Base-by-base conservation (phyloP, 345 rosid species). In the Anacardium occidentale region DNA sequence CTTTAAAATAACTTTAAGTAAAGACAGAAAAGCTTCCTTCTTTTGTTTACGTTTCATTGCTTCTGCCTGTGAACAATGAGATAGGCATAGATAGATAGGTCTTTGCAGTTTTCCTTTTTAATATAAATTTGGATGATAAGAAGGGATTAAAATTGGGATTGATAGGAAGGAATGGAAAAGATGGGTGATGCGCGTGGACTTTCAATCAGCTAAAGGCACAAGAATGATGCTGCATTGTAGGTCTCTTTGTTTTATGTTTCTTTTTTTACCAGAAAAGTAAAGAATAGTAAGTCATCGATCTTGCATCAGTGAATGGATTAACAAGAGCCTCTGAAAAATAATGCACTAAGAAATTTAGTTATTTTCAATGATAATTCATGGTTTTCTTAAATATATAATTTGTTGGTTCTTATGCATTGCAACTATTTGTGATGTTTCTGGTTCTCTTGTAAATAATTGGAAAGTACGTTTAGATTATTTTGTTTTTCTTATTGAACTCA, bases 141-240 rank as follows among this genome's bases (percentile, higher is more conserved):
- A 83, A 63, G 70, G 63, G 69, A 34, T 71, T 82, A 76, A 71
- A 83, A 80, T 76, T 85, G 88, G 79, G 83, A 75, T 87, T 83
- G 84, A 74, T 83, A 87, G 87, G 90, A 64, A 73, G 80, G 83
- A 84, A 72, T 81, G 90, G 88, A 87, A 83, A 87, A 79, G 88
- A 87, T 79, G 91, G 91, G 83, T 91, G 96, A 95, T 84, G 88
- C 84, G 57, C 84, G 52, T 81, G 87, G 90, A 85, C 80, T 85
- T 84, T 78, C 92, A 79, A 79, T 90, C 90, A 84, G 88, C 87
- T 80, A 83, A 86, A 84, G 90, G 84, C 82, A 84, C 85, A 73
- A 77, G 84, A 88, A 65, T 84, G 83, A 80, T 87, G 79, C 90
- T 80, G 71, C 76, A 75, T 85, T 84, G 87, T 92, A 92, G 96